Percentiles rank a stretch among this genome's conserved stretches.
Conservation (phyloP, 1,284 basidiomycete genomes). For the Moesziomyces sp. region DNA sequence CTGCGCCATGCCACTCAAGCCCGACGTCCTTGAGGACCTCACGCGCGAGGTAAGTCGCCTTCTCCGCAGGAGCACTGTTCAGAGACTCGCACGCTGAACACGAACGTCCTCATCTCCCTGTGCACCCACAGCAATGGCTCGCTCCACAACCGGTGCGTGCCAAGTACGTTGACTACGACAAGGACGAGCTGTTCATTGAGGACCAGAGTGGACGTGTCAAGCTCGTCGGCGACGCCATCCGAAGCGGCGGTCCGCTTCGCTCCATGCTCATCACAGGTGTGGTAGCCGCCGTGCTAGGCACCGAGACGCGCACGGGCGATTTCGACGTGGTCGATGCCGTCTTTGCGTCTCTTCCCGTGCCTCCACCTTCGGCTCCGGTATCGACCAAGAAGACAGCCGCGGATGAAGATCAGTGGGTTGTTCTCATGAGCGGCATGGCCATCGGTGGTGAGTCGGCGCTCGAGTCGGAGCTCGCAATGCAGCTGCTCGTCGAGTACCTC, state of each 20-base stretch:
- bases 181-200: conserved; percentile 88
- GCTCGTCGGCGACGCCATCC: conserved; percentile 77
- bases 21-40: conserved; percentile 94
- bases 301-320: conserved; percentile 87
- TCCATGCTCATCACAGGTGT: conserved; percentile 70
- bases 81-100: too few species aligned
- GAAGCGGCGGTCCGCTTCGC: conserved; percentile 33
- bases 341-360: conserved; percentile 74
- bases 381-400: not conserved
- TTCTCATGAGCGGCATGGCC: conserved; percentile 68
- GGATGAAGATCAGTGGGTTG: conserved; percentile 51
- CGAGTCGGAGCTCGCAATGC: conserved; percentile 46
- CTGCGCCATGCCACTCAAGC: conserved; percentile 97
- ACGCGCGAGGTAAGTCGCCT: conserved; percentile 79
- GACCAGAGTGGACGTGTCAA: conserved; percentile 92
- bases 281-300: conserved; percentile 87
- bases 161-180: conserved; percentile 73
- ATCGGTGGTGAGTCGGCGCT: conserved; percentile 69
- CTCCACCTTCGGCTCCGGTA: conserved; percentile 2
- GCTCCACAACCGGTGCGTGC: conserved; percentile 75
- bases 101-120: conserved; percentile 1
- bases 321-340: conserved; percentile 94
- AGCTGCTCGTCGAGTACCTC: conserved; percentile 77
- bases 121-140: conserved; percentile 79
- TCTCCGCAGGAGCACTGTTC: too few species aligned